These are phyloP conservation scores for Jimgerdemannia lactiflua DNA, from an alignment of 192 early-diverging fungal genomes.

Conservation along the genomic window DNA sequence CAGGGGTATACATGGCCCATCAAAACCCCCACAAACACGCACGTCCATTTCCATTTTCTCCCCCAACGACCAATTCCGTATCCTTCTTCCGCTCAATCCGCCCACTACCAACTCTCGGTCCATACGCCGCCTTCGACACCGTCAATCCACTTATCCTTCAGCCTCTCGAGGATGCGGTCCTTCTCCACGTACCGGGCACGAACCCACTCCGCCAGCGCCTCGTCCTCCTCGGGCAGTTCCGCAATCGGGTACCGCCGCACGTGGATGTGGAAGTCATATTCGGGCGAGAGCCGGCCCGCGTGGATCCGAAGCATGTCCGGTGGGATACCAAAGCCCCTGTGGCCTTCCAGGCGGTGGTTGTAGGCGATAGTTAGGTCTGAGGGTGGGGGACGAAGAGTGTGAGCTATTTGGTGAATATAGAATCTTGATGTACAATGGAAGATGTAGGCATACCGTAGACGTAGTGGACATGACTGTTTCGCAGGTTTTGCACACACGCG, in stretches of 20 bases:
- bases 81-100: not conserved
- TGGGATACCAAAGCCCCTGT: conserved; percentile 33
- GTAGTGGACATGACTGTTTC: conserved; percentile 51
- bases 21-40: too few species aligned
- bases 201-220: conserved; percentile 74
- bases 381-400: not conserved
- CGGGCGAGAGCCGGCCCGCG: conserved; percentile 37
- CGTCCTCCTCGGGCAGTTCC: conserved; percentile 70
- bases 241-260: conserved; percentile 61
- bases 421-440: not conserved
- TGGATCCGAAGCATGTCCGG: conserved; percentile 52
- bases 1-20: too few species aligned
- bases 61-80: not conserved
- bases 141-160: conserved; percentile 44
- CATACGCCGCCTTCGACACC: not conserved
- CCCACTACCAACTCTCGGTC: not conserved
- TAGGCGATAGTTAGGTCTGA: conserved; percentile 53
- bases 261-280: conserved; percentile 80
- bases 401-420: not conserved
- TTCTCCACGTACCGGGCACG: conserved; percentile 78
- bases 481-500: conserved; percentile 48
- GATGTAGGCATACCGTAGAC: conserved; percentile 44
- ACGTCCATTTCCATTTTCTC: too few species aligned
- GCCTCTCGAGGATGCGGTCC: conserved; percentile 74
- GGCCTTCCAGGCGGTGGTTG: conserved; percentile 21